Evolutionary conservation across 2,329 filamentous ascomycete genomes (phyloP), one percentile per base, ranked within the genome.

Genomic region (Penicillium sp.): DNA sequence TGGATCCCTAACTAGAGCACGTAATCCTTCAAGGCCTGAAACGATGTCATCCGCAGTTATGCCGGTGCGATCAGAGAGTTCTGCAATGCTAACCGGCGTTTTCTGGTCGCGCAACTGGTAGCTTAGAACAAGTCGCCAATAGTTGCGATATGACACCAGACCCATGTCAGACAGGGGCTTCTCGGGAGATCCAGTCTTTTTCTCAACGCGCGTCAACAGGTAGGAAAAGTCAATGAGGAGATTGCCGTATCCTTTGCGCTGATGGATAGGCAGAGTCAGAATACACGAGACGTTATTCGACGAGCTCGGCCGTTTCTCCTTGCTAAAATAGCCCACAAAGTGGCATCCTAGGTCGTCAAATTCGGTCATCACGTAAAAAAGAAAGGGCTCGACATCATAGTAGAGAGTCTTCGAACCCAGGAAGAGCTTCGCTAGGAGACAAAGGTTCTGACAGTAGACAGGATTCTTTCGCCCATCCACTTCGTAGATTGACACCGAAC

Each of bases 261-360:
- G 93, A 69, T 97, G 94, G 55, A 97, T 97, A 0, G 94, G 94
- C 40, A 99, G 78, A 3, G 96, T 96, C 48, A 99, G 78, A 64
- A 99, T 99, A 73, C 94, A 99, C 8, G 91, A 97, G 48, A 99
- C 94, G 63, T 99, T 99, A 73, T 99, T 97, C 65, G 92, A 88
- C 60, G 91, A 96, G 72, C 90, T 93, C 2, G 91, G 88, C 45
- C 95, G 83, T 75, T 99, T 99, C 75, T 99, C 94, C 71, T 99
- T 99, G 51, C 94, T 97, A 73, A 99, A 99, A 70, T 97, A 99
- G n/a, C 94, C 94, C n/a, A 99, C 90, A 50, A 99, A 83, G 68
- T 97, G 94, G 66, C 89, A 94, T 14, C 94, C 94, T 65, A 91
- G 87, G 50, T 96, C 91, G 62, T 92, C 90, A 63, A 89, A 86